Percentiles rank a stretch among this genome's conserved stretches.
Evolutionary conservation across 2,329 filamentous ascomycete genomes (phyloP).

Genomic region (Fusarium sp.): DNA sequence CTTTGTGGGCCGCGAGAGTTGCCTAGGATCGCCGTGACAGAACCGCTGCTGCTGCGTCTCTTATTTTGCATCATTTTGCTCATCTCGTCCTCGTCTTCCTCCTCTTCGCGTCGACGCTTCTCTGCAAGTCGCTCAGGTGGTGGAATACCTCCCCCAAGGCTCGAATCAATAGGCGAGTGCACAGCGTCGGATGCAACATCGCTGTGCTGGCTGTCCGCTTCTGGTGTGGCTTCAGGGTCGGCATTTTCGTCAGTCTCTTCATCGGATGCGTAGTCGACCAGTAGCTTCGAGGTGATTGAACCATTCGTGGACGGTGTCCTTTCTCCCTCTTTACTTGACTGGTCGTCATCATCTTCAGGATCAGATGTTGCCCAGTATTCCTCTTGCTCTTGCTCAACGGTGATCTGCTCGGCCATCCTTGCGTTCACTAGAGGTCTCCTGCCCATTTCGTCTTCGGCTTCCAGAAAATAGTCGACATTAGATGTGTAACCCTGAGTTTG

Average conservation of each 20-base stretch:
- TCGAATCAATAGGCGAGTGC: conserved; percentile 42
- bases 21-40: conserved; percentile 51
- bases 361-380: conserved; percentile 94
- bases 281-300: conserved; percentile 69
- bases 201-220: conserved; percentile 36
- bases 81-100: conserved; percentile 90
- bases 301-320: conserved; percentile 64
- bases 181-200: conserved; percentile 48
- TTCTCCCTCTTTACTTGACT: conserved; percentile 47
- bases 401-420: conserved; percentile 76
- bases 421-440: conserved; percentile 54
- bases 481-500: conserved; percentile 74
- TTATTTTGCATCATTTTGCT: conserved; percentile 78
- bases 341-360: conserved; percentile 78
- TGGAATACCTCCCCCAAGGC: conserved; percentile 50
- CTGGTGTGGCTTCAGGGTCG: conserved; percentile 60
- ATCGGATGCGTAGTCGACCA: conserved; percentile 94
- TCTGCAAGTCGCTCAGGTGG: conserved; percentile 84
- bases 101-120: conserved; percentile 90
- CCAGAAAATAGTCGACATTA: conserved; percentile 76
- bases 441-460: conserved; percentile 70
- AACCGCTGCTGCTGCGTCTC: conserved; percentile 67
- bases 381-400: conserved; percentile 83
- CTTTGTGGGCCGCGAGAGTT: conserved; percentile 46
- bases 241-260: conserved; percentile 73